These are phyloP conservation scores for Testicularia cyperi DNA, from an alignment of 1,284 basidiomycete genomes.

Conservation along the genomic window DNA sequence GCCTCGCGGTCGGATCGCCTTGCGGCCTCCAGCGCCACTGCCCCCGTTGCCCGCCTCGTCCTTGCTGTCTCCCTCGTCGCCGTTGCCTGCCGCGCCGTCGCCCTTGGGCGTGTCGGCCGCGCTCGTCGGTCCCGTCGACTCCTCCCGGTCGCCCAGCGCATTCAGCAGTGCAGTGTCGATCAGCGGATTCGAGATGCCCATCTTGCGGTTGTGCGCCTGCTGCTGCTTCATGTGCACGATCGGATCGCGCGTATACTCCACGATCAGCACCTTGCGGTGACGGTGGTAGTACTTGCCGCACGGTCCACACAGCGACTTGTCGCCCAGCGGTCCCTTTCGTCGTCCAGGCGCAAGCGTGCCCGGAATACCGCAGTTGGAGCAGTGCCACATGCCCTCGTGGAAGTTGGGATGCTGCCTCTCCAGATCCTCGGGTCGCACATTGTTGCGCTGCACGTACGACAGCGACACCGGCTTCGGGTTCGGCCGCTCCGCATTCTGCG, in stretches of 20 bases:
- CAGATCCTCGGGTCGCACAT: constrained; percentile 53
- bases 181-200: constrained; percentile 27
- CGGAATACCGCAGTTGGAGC: constrained; percentile 58
- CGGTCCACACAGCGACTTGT: constrained; percentile 84
- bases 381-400: constrained; percentile 57
- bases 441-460: constrained; percentile 33
- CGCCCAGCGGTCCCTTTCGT: constrained; percentile 79
- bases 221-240: constrained; percentile 45
- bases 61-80: constrained; percentile 3
- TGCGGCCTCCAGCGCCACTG: no score
- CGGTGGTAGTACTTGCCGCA: constrained; percentile 71
- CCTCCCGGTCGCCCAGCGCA: constrained; percentile 25
- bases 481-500: constrained; percentile 17
- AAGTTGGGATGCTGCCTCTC: constrained; percentile 55
- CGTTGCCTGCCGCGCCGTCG: constrained; percentile 6
- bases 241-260: constrained; percentile 53
- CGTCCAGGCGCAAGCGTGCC: constrained; percentile 44
- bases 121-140: constrained; percentile 32
- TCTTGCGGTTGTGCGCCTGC: constrained; percentile 29
- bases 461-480: constrained; percentile 38
- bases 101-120: constrained; percentile 38
- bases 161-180: constrained; percentile 33
- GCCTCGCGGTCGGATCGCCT: no score
- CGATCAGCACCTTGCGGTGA: constrained; percentile 46
- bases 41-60: constrained; percentile 5